Conservation (phyloP, 2,329 filamentous ascomycete species). For the Pseudogymnoascus sp. region DNA sequence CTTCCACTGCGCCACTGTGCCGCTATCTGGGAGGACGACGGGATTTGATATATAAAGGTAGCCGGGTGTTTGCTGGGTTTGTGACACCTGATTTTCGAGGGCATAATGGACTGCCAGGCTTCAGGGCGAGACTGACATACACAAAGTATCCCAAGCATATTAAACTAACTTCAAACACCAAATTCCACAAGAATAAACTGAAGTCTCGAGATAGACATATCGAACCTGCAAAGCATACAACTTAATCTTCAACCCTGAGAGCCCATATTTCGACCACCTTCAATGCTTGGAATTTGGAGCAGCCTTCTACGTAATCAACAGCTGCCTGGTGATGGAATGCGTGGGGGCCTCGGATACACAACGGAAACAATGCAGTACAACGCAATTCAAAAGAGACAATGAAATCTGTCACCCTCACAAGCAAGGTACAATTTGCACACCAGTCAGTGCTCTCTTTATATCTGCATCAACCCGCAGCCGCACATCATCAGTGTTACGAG, state of each 20-base stretch:
- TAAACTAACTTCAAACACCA: background rate
- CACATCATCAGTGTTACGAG: background rate
- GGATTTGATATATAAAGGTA: constrained; percentile 7
- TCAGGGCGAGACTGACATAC: background rate
- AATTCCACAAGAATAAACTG: background rate
- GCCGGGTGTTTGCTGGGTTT: background rate
- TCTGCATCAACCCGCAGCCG: background rate
- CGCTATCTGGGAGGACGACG: constrained; percentile 10
- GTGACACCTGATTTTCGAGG: background rate
- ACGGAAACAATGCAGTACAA: background rate
- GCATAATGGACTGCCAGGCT: background rate
- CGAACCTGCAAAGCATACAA: background rate
- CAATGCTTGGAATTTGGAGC: background rate
- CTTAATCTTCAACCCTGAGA: background rate
- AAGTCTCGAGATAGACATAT: background rate
- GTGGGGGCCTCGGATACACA: background rate
- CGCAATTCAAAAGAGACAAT: background rate
- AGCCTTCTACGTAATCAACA: background rate
- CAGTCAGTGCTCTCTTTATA: constrained; percentile 9
- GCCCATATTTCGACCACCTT: background rate
- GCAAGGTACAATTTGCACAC: background rate
- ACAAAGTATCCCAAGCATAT: background rate
- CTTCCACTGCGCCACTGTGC: background rate
- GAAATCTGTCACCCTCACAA: background rate
- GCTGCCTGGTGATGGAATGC: background rate